phyloP scores from a whole-genome alignment of 1,284 basidiomycete genomes.

The Anthracocystis walkeri region DNA sequence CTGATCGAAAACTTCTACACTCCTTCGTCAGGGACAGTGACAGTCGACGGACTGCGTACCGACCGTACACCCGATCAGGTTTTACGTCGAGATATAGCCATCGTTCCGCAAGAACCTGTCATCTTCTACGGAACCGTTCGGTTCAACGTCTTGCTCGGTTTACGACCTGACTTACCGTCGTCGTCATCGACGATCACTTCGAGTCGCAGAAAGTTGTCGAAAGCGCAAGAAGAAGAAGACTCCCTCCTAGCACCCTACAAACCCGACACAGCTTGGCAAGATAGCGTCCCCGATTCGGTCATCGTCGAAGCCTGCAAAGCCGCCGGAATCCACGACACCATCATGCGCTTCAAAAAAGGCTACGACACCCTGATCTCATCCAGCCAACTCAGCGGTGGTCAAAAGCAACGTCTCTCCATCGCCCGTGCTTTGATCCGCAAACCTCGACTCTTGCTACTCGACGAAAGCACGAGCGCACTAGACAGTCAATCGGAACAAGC shows the following conservation, averaged over 20 bases:
- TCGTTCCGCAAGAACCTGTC: slow-evolving; percentile 62
- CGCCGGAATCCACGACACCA: slow-evolving; percentile 76
- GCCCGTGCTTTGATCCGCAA: slow-evolving; percentile 64
- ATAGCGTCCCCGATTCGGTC: slow-evolving; percentile 12
- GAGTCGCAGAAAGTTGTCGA: neutral
- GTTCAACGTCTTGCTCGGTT: slow-evolving; percentile 37
- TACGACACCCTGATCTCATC: slow-evolving; percentile 76
- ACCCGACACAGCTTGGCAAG: slow-evolving; percentile 26
- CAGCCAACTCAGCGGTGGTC: slow-evolving; percentile 64
- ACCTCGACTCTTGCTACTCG: slow-evolving; percentile 58
- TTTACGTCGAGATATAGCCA: slow-evolving; percentile 51
- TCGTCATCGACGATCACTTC: slow-evolving; percentile 35
- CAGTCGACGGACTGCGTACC: slow-evolving; percentile 87
- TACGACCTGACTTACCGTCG: slow-evolving; percentile 31
- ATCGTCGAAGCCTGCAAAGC: slow-evolving; percentile 18
- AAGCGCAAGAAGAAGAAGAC: slow-evolving; percentile 60
- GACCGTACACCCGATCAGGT: slow-evolving; percentile 79
- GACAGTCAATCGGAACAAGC: slow-evolving; percentile 62
- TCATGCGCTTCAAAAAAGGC: slow-evolving; percentile 88
- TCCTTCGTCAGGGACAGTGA: slow-evolving; percentile 78
- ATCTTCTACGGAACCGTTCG: slow-evolving; percentile 74
- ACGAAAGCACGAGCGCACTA: slow-evolving; percentile 66
- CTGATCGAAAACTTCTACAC: slow-evolving; percentile 73
- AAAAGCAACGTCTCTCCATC: slow-evolving; percentile 62
- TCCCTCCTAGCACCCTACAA: slow-evolving; percentile 30